Conservation (phyloP, 2,329 filamentous ascomycete genomes). For the Xylariaceae sp. region DNA sequence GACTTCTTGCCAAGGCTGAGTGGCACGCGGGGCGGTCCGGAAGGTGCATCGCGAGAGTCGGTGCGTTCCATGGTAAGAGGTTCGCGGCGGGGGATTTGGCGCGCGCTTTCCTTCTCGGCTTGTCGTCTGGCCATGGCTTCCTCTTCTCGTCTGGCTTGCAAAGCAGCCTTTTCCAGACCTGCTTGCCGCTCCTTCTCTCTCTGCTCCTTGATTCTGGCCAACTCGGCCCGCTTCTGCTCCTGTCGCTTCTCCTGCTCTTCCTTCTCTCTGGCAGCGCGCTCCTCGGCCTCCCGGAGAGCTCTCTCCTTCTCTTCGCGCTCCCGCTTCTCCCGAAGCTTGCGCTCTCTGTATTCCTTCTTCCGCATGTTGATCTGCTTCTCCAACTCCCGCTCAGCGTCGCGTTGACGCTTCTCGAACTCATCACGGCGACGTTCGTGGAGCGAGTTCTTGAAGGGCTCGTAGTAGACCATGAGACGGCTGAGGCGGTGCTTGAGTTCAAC, state of each 20-base stretch:
- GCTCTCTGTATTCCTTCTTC: constrained; percentile 82
- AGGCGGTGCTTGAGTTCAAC: constrained; percentile 93
- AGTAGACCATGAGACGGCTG: constrained; percentile 73
- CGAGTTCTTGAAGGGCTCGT: constrained; percentile 75
- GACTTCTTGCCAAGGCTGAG: constrained; percentile 46
- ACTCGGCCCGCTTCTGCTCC: constrained; percentile 69
- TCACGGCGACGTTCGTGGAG: constrained; percentile 84
- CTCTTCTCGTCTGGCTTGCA: constrained; percentile 79
- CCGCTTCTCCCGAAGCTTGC: constrained; percentile 72
- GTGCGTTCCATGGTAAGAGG: constrained; percentile 39
- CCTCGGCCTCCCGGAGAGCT: constrained; percentile 74
- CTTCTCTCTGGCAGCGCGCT: constrained; percentile 73
- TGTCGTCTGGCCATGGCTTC: constrained; percentile 75
- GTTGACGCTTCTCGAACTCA: constrained; percentile 92
- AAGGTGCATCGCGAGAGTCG: constrained; percentile 43
- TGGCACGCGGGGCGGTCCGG: constrained; percentile 50
- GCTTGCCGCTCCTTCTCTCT: constrained; percentile 65
- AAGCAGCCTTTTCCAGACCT: constrained; percentile 55
- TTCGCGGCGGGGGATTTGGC: constrained; percentile 34
- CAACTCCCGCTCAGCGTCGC: constrained; percentile 85
- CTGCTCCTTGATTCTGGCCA: constrained; percentile 62
- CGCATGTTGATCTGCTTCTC: constrained; percentile 85
- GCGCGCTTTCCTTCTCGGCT: constrained; percentile 55
- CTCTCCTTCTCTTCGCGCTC: constrained; percentile 82
- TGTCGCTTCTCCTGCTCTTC: constrained; percentile 76